Evolutionary conservation across 2,329 filamentous ascomycete genomes (phyloP), one percentile per base, ranked within the genome.

Genomic region (Talaromyces sp.): DNA sequence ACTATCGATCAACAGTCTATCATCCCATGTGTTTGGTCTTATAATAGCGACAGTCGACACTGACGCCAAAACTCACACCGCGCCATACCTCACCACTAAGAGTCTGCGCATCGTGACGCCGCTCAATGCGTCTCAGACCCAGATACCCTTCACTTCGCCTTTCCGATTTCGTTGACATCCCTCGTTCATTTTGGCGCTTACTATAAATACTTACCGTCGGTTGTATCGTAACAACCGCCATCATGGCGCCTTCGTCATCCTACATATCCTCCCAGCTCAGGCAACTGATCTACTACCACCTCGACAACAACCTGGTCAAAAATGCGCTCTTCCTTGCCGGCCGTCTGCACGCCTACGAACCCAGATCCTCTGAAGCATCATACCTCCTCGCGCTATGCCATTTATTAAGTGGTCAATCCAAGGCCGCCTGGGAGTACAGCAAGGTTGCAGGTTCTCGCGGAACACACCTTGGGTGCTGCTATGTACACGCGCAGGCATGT

Each of bases 321-420:
- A 98, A 96, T 75, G 95, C 95, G 64, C 88, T 97, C 49, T 99
- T 99, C 80, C 92, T 97, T 67, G 91, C 95, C 67, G 92, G 94
- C 73, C 88, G 95, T 69, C 86, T 97, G 22, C 85, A 88, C 68
- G 93, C 92, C 60, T 91, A 94, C 71, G 94, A 98, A 72, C 87
- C 90, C 27, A 88, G 90, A 72, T 91, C 89, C 22, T 84, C 86
- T 66, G 95, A 99, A 78, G 89, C 92, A 35, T 84, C 88, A 54
- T 93, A 96, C 75, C 86, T 99, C 13, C 83, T 97, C 57, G 88
- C 93, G 15, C 86, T 96, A 54, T 96, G 92, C 74, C 89, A 97
- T 78, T 85, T 95, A 61, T 90, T 91, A 60, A 86, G 92, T 54
- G 91, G 92, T 37, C 90, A 96, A 74, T 86, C 89, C 73, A 92